These are phyloP conservation scores for Saccharomycopsis lassenensis DNA, from an alignment of 805 yeast genomes.

Conservation along the genomic window DNA sequence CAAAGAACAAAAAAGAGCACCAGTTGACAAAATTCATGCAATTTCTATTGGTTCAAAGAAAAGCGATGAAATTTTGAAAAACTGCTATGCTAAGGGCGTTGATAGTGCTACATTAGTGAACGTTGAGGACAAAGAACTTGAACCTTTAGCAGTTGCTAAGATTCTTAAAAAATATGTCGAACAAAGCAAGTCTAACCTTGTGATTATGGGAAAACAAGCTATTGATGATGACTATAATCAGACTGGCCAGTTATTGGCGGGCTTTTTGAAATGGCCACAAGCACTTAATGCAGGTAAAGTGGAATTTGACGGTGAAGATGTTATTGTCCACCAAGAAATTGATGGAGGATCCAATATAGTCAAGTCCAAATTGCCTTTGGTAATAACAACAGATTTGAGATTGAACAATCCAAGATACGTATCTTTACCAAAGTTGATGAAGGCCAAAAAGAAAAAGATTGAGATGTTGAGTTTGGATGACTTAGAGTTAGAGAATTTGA, in stretches of 20 bases:
- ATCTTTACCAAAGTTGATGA: constrained; percentile 94
- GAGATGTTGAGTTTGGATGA: constrained; percentile 48
- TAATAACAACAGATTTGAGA: constrained; percentile 88
- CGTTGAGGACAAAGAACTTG: constrained; percentile 60
- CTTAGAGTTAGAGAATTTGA: constrained; percentile 58
- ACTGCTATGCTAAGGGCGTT: constrained; percentile 91
- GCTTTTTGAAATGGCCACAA: constrained; percentile 18
- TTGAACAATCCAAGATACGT: constrained; percentile 93
- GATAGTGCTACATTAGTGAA: constrained; percentile 78
- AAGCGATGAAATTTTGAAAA: constrained; percentile 78
- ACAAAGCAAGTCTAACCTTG: constrained; percentile 60
- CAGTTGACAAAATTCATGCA: constrained; percentile 78
- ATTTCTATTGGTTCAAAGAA: constrained; percentile 84
- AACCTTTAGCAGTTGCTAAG: constrained; percentile 87
- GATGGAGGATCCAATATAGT: constrained; percentile 92
- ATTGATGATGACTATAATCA: constrained; percentile 93
- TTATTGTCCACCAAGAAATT: constrained; percentile 78
- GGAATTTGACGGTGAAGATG: constrained; percentile 23
- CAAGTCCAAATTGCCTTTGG: constrained; percentile 66
- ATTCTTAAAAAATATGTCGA: constrained; percentile 64
- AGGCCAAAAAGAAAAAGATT: constrained; percentile 94
- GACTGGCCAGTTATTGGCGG: constrained; percentile 92
- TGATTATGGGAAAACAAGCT: constrained; percentile 91
- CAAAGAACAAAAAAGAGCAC: constrained; percentile 49
- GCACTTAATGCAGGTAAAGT: constrained; percentile 18